Percentiles rank a stretch among this genome's conserved stretches.
Conservation (phyloP, 305 asterid species). For the Fraxinus latifolia region DNA sequence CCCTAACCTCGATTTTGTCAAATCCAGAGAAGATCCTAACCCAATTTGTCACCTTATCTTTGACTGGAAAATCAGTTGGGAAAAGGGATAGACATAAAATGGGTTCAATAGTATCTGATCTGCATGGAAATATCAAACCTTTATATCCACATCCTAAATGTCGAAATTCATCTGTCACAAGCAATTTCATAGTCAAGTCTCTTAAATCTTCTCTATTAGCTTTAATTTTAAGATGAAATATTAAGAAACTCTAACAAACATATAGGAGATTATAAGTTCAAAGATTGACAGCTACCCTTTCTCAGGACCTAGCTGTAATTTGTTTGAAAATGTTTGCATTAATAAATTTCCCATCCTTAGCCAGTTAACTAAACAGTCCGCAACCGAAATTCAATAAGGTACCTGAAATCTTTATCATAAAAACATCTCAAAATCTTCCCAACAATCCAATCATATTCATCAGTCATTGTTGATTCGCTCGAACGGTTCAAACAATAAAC, state of each 20-base stretch:
- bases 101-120: conserved; percentile 88
- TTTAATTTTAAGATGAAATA: background rate
- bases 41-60: conserved; percentile 72
- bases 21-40: conserved; percentile 67
- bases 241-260: conserved; percentile 9
- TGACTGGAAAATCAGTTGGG: conserved; percentile 67
- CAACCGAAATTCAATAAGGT: conserved; percentile 24
- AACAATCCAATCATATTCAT: conserved; percentile 80
- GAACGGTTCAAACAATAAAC: conserved; percentile 52
- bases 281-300: conserved; percentile 14
- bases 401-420: conserved; percentile 99
- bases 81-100: conserved; percentile 69
- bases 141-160: conserved; percentile 6
- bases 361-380: conserved; percentile 8
- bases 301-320: background rate
- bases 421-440: conserved; percentile 87
- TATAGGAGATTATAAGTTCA: background rate
- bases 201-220: conserved; percentile 7
- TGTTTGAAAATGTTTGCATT: conserved; percentile 10
- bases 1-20: conserved; percentile 89
- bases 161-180: conserved; percentile 7
- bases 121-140: conserved; percentile 38
- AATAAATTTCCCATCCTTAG: conserved; percentile 10
- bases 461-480: conserved; percentile 30
- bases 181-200: conserved; percentile 4